A percentile compares a stretch with the other conserved stretches of the same genome.
Evolutionary conservation across 352 stramenopile species (phyloP).

Genomic region (Globisporangium splendens): DNA sequence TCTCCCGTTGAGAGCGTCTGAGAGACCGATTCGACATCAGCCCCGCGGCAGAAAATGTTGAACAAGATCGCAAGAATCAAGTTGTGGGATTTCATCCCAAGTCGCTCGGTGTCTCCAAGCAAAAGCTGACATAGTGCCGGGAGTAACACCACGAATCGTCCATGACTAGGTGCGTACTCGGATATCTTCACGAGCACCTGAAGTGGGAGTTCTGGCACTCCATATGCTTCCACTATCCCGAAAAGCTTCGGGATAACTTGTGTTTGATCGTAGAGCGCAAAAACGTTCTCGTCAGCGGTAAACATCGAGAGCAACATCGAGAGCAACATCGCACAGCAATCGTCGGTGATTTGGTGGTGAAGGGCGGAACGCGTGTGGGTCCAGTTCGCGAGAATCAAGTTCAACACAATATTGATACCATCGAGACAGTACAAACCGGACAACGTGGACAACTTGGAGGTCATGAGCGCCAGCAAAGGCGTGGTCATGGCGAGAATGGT

Average conservation of each 20-base stretch:
- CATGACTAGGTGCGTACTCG: slow-evolving; percentile 24
- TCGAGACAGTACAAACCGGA: slow-evolving; percentile 43
- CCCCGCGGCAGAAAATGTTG: slow-evolving; percentile 51
- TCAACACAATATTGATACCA: slow-evolving; percentile 32
- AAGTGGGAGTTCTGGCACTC: slow-evolving; percentile 37
- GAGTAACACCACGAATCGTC: slow-evolving; percentile 35
- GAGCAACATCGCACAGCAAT: slow-evolving; percentile 46
- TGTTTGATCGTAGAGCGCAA: slow-evolving; percentile 43
- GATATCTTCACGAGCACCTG: slow-evolving; percentile 50
- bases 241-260: slow-evolving; percentile 49
- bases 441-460: slow-evolving; percentile 34
- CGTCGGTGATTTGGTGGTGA: slow-evolving; percentile 30
- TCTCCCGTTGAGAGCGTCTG: slow-evolving; percentile 24
- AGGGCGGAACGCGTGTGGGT: background rate
- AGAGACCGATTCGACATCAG: slow-evolving; percentile 1
- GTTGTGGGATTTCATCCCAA: slow-evolving; percentile 17
- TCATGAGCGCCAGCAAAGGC: slow-evolving; percentile 47
- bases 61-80: slow-evolving; percentile 50
- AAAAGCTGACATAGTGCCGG: slow-evolving; percentile 21
- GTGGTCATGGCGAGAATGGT: slow-evolving; percentile 39
- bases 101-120: background rate
- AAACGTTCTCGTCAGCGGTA: slow-evolving; percentile 35
- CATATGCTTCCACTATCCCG: slow-evolving; percentile 27
- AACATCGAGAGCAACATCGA: slow-evolving; percentile 49
- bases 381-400: slow-evolving; percentile 25